These are phyloP conservation scores for Ustilago cynodontis DNA, from an alignment of 1,284 basidiomycete genomes.

Conservation along the genomic window DNA sequence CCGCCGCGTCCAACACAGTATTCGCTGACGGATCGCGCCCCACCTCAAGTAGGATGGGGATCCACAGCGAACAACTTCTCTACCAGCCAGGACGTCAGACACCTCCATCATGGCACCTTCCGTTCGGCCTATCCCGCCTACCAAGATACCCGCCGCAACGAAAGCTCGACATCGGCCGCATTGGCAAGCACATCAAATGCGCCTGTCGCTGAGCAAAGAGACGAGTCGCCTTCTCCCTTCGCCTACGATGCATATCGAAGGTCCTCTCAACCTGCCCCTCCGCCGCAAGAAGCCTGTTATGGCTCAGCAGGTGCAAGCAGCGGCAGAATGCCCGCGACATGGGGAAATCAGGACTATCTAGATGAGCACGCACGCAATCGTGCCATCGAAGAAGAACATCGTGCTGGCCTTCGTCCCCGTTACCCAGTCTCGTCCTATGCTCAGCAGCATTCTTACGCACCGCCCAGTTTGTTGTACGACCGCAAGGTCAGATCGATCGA, in stretches of 20 bases:
- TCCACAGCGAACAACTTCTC: slow-evolving; percentile 1
- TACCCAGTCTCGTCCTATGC: slow-evolving; percentile 1
- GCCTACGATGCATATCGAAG: slow-evolving; percentile 37
- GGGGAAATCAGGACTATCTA: slow-evolving; percentile 19
- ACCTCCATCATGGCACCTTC: background rate
- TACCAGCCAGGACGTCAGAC: slow-evolving; percentile 3
- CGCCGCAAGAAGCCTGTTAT: background rate
- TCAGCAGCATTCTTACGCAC: background rate
- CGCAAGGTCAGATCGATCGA: slow-evolving; percentile 39
- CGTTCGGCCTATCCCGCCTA: slow-evolving; percentile 2
- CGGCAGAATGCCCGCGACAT: background rate
- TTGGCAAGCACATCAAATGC: background rate
- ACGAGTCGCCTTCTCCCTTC: slow-evolving; percentile 44
- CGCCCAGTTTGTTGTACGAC: slow-evolving; percentile 5
- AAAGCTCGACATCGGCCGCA: background rate
- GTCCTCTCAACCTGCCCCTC: slow-evolving; percentile 14
- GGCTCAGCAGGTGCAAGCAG: background rate
- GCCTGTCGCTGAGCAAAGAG: background rate
- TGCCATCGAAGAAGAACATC: slow-evolving; percentile 11
- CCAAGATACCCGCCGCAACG: slow-evolving; percentile 7
- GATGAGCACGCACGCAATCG: slow-evolving; percentile 18
- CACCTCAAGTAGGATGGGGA: slow-evolving; percentile 12
- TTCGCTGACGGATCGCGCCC: slow-evolving; percentile 11
- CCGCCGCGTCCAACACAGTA: background rate
- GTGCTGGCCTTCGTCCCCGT: background rate